These are phyloP conservation scores for Gleditsia sinensis DNA, from an alignment of 306 rosid species.

Conservation along the genomic window DNA sequence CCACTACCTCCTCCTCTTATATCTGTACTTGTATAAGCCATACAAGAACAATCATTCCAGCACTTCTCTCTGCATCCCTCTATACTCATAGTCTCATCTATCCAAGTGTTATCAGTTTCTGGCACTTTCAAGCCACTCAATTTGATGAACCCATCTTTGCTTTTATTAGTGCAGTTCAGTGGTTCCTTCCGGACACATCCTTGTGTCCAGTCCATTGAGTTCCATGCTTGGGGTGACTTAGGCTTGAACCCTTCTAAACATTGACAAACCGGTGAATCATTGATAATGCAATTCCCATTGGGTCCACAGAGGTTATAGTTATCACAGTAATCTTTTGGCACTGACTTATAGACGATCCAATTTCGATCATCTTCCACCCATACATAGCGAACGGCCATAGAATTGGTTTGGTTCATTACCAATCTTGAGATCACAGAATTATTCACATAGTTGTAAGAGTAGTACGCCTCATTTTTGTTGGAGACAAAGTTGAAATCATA, in stretches of 20 bases:
- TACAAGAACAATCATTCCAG: slow-evolving; percentile 51
- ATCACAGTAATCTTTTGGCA: slow-evolving; percentile 39
- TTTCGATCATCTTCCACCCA: slow-evolving; percentile 13
- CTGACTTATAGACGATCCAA: slow-evolving; percentile 34
- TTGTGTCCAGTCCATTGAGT: slow-evolving; percentile 16
- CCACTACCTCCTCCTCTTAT: slow-evolving; percentile 36
- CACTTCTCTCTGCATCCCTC: slow-evolving; percentile 38
- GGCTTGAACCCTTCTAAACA: slow-evolving; percentile 46
- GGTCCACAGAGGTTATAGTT: slow-evolving; percentile 41
- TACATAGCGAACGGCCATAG: background rate
- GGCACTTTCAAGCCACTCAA: slow-evolving; percentile 39
- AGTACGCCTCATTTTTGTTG: slow-evolving; percentile 32
- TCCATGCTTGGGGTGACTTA: slow-evolving; percentile 33
- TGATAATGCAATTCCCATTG: slow-evolving; percentile 35
- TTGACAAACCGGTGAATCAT: slow-evolving; percentile 22
- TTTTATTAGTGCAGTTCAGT: slow-evolving; percentile 27
- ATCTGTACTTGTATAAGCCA: slow-evolving; percentile 42
- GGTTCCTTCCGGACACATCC: slow-evolving; percentile 40
- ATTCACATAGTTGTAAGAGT: background rate
- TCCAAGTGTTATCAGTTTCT: slow-evolving; percentile 35
- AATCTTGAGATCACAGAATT: slow-evolving; percentile 31
- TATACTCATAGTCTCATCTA: slow-evolving; percentile 21
- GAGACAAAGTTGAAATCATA: background rate
- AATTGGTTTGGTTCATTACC: slow-evolving; percentile 34
- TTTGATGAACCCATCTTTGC: slow-evolving; percentile 37